Base-by-base conservation (phyloP, 73 alveolate genomes). In the Effrenium voratum region DNA sequence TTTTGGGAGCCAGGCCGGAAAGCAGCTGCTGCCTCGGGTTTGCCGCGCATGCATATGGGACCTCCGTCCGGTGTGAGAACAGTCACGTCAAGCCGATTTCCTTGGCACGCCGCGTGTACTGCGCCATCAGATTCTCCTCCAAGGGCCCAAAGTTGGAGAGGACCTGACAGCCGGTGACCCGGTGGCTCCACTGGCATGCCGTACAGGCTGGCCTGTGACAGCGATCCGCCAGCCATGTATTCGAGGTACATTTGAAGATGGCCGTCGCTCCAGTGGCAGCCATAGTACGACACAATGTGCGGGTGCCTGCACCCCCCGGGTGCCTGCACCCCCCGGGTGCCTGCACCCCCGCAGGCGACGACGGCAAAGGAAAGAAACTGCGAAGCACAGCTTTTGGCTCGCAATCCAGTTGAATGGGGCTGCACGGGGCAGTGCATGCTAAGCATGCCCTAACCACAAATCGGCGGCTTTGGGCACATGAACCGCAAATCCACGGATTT, bases 161-260 rank as follows among this genome's bases (percentile, higher is more conserved):
- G 36, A 87, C 95, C 95, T 87, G 30, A 55, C 72, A 30, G n/a
- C 16, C 72, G 72, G 28, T 30, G 28, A 2, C 28, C 28, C 72
- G 28, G 3, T 30, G 28, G 28, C 28, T n/a, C n/a, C n/a, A 57
- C 72, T 57, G 30, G 83, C 38, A 6, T 30, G 45, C 26, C 83
- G n/a, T 32, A 34, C 46, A 26, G 59, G 41, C 77, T 4, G 36
- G 95, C 95, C 95, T 87, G 95, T 36, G 95, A 70, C 44, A 87
- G 95, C 52, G 95, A 87, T 44, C 95, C 95, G 26, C 98, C 98
- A n/a, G 98, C 90, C 98, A 91, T 91, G 60, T 59, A 91, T 57
- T 91, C 98, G 79, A 91, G 45, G 98, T 91, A 91, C 90, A 91
- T 91, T 38, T 91, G 90, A 55, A 91, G 46, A 77, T 73, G 98